These are phyloP conservation scores for Sphenostylis stenocarpa DNA, from an alignment of 306 rosid genomes.

Conservation along the genomic window DNA sequence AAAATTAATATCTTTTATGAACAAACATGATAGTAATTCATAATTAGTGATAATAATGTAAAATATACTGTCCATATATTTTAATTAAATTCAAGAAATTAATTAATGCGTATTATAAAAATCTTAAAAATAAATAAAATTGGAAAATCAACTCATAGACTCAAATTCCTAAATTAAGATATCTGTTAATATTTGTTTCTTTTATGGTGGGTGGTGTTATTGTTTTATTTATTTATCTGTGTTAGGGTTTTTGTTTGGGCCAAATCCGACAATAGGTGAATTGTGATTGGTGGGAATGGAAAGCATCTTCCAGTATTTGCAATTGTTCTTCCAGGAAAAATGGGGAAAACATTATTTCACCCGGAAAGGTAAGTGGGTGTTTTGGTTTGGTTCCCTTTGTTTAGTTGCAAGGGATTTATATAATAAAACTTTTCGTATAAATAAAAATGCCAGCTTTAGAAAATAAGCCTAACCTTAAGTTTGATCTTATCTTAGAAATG, in stretches of 20 bases:
- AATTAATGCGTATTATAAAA: not conserved
- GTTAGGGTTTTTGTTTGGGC: not conserved
- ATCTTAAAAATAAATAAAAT: not conserved
- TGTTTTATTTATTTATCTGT: not conserved
- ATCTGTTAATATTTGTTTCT: not conserved
- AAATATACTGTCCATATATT: not conserved
- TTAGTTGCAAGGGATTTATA: no score
- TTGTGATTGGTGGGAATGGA: not conserved
- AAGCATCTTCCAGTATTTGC: not conserved
- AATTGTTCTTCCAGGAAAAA: not conserved
- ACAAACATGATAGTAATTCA: not conserved
- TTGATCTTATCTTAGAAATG: no score
- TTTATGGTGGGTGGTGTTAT: not conserved
- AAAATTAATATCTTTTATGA: not conserved
- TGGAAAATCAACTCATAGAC: no score
- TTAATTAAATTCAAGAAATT: not conserved
- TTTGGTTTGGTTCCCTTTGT: no score
- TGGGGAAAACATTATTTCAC: no score
- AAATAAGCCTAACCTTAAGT: no score
- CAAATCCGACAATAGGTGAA: not conserved
- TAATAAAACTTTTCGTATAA: no score
- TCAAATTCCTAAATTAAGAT: not conserved
- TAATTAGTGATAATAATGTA: not conserved
- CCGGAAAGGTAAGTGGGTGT: no score
- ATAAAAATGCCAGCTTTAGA: no score